phyloP scores from a whole-genome alignment of 495 filamentous ascomycete species.

The Extremus antarcticus region DNA sequence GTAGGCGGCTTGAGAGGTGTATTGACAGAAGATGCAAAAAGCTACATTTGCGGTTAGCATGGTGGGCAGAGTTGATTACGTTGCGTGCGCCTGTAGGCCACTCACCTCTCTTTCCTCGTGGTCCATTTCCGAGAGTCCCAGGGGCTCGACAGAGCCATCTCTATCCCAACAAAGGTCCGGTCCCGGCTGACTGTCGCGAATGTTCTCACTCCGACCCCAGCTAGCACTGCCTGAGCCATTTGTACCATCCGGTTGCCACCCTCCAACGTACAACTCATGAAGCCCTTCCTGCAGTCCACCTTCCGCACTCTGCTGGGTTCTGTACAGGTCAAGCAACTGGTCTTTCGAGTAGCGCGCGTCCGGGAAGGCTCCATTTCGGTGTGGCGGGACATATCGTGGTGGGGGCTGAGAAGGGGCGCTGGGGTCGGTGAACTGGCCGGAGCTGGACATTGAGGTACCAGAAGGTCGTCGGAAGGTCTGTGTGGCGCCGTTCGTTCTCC shows the following conservation, averaged over 20 bases:
- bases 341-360: constrained; percentile 71
- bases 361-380: constrained; percentile 45
- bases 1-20: constrained; percentile 80
- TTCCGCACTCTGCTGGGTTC: constrained; percentile 41
- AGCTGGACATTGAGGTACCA: constrained; percentile 39
- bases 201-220: constrained; percentile 63
- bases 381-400: constrained; percentile 49
- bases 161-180: constrained; percentile 86
- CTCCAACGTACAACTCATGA: constrained; percentile 58
- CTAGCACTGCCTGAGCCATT: constrained; percentile 51
- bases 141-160: constrained; percentile 57
- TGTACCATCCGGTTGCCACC: constrained; percentile 62
- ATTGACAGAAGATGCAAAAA: constrained; percentile 79
- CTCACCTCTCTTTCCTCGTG: constrained; percentile 73
- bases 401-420: constrained; percentile 35
- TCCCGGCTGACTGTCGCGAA: constrained; percentile 48
- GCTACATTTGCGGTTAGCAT: constrained; percentile 30
- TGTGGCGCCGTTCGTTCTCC: constrained; percentile 67
- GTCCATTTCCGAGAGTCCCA: constrained; percentile 66
- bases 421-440: constrained; percentile 14
- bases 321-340: constrained; percentile 68
- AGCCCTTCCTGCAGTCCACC: constrained; percentile 51
- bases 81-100: constrained; percentile 4
- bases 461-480: constrained; percentile 80
- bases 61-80: background rate